phyloP scores from a whole-genome alignment of 495 filamentous ascomycete genomes.

The Niebla homalea region DNA sequence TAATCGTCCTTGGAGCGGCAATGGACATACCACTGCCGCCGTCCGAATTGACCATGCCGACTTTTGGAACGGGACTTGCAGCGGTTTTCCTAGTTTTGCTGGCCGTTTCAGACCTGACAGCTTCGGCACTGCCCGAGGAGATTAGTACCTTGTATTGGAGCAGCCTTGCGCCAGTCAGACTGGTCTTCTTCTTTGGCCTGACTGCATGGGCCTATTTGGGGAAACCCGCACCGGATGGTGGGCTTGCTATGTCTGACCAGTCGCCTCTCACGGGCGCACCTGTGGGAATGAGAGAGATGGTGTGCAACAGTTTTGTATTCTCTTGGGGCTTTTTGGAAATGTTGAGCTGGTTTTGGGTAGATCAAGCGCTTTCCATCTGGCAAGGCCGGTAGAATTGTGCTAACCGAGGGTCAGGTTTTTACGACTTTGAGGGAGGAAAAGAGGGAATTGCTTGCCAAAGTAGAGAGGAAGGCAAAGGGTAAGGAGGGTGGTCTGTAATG shows the following conservation, averaged over 20 bases:
- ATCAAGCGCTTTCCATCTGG: conserved; percentile 12
- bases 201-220: conserved; percentile 57
- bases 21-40: conserved; percentile 43
- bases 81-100: conserved; percentile 52
- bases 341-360: conserved; percentile 76
- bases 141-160: conserved; percentile 54
- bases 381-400: not conserved
- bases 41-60: conserved; percentile 47
- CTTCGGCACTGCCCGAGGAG: conserved; percentile 59
- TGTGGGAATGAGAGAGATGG: conserved; percentile 33
- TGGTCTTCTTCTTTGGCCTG: conserved; percentile 50
- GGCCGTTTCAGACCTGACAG: conserved; percentile 60
- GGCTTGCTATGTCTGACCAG: not conserved
- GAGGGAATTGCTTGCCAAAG: conserved; percentile 22
- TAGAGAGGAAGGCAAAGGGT: conserved; percentile 21
- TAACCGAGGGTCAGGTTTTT: conserved; percentile 15
- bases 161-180: conserved; percentile 52
- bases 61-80: conserved; percentile 56
- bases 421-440: conserved; percentile 40
- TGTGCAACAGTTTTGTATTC: conserved; percentile 73
- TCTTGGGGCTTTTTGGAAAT: conserved; percentile 76
- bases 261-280: conserved; percentile 4
- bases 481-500: conserved; percentile 12
- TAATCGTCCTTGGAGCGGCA: conserved; percentile 71
- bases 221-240: conserved; percentile 24